Conservation (phyloP, 768 basidiomycete genomes). For the Hemileccinum impolitum region DNA sequence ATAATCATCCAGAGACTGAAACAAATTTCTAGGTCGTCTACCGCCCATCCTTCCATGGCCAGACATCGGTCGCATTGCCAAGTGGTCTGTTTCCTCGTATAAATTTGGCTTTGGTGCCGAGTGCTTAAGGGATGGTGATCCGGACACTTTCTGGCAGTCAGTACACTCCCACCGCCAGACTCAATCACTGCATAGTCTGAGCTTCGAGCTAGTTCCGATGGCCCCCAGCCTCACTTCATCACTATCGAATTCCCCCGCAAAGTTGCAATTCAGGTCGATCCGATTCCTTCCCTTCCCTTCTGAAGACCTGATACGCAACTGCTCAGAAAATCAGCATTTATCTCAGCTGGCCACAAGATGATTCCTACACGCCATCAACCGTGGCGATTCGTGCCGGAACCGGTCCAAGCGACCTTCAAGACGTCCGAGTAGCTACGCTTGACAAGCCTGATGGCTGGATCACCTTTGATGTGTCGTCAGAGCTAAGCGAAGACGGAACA, state of each 20-base stretch:
- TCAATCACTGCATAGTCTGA: neutral
- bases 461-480: conserved; percentile 78
- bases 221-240: conserved; percentile 95
- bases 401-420: conserved; percentile 87
- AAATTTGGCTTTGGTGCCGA: conserved; percentile 97
- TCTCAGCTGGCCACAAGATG: conserved; percentile 79
- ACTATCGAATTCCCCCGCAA: conserved; percentile 91
- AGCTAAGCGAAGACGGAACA: conserved; percentile 73
- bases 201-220: conserved; percentile 64
- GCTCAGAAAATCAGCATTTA: conserved; percentile 81
- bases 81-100: conserved; percentile 95
- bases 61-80: conserved; percentile 83
- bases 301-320: neutral
- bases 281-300: neutral
- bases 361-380: conserved; percentile 95
- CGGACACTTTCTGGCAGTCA: conserved; percentile 98
- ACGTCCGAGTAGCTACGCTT: conserved; percentile 79
- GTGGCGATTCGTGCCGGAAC: conserved; percentile 91
- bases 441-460: conserved; percentile 96
- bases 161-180: conserved; percentile 29
- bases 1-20: neutral
- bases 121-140: conserved; percentile 83
- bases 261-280: conserved; percentile 77
- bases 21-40: conserved; percentile 28
- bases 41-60: conserved; percentile 66